A percentile compares a stretch with the other conserved stretches of the same genome.
Evolutionary conservation across 208 protist genomes (phyloP).

Genomic region (Borovskyia barvae): DNA sequence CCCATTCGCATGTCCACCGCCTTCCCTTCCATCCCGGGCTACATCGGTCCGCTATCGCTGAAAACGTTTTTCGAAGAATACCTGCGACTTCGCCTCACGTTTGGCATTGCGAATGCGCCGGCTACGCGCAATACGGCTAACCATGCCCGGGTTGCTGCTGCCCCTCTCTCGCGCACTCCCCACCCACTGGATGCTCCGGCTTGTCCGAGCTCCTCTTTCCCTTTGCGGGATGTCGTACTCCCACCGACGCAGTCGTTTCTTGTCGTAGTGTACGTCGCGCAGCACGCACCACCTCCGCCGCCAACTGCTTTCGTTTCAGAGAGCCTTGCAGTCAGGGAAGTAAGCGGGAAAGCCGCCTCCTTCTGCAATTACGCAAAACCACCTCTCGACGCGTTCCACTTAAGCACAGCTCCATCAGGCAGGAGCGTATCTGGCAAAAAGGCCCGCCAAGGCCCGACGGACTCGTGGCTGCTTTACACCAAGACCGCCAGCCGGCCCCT

Average conservation of each 20-base stretch:
- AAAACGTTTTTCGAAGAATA: constrained; percentile 45
- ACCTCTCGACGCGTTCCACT: too few relatives aligned
- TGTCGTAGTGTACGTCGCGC: constrained; percentile 48
- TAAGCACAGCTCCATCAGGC: too few relatives aligned
- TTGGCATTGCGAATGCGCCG: not conserved
- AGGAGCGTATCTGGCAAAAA: too few relatives aligned
- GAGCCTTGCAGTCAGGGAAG: not conserved
- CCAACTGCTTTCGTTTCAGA: not conserved
- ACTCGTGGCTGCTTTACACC: constrained; percentile 18
- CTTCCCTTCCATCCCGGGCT: constrained; percentile 49
- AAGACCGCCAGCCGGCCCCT: constrained; percentile 14
- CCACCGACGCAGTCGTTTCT: constrained; percentile 33
- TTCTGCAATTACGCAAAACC: too few relatives aligned
- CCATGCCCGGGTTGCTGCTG: too few relatives aligned
- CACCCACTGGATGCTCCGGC: too few relatives aligned
- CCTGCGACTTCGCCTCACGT: constrained; percentile 39
- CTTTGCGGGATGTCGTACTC: constrained; percentile 17
- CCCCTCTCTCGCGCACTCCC: too few relatives aligned
- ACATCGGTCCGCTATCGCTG: constrained; percentile 46
- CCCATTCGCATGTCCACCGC: constrained; percentile 36
- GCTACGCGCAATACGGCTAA: too few relatives aligned
- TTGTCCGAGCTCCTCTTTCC: too few relatives aligned
- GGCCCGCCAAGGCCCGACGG: too few relatives aligned
- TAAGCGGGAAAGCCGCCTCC: not conserved
- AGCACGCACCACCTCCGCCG: constrained; percentile 28